Evolutionary conservation across 2,329 filamentous ascomycete species (phyloP).

Genomic region (Endocalyx cinctus): DNA sequence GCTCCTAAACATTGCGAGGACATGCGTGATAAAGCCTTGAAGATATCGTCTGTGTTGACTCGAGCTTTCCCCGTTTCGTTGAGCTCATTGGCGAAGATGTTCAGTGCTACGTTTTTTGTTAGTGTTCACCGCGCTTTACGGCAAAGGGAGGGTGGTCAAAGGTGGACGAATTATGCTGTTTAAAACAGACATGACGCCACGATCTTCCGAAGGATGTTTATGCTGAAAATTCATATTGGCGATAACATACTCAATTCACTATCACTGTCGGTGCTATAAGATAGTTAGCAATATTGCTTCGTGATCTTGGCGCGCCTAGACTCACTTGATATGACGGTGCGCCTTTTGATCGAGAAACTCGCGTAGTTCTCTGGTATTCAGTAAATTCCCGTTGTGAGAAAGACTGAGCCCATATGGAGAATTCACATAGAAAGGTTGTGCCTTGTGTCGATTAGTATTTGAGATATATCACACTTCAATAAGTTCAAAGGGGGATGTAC

Average conservation of each 20-base stretch:
- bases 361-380: slow-evolving; percentile 66
- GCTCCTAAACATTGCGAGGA: slow-evolving; percentile 71
- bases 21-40: slow-evolving; percentile 66
- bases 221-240: no score
- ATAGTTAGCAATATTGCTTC: no score
- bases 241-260: slow-evolving; percentile 21
- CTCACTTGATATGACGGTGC: slow-evolving; percentile 63
- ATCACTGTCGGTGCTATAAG: slow-evolving; percentile 12
- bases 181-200: no score
- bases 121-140: no score
- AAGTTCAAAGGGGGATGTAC: neutral
- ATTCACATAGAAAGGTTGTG: slow-evolving; percentile 79
- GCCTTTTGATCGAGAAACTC: slow-evolving; percentile 46
- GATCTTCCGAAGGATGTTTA: no score
- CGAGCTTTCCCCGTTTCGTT: slow-evolving; percentile 81
- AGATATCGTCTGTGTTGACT: slow-evolving; percentile 77
- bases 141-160: no score
- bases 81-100: slow-evolving; percentile 73
- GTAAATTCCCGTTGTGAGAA: slow-evolving; percentile 72
- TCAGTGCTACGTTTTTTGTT: no score
- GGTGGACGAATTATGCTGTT: no score
- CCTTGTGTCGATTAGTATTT: slow-evolving; percentile 48
- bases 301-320: slow-evolving; percentile 11
- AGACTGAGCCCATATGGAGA: slow-evolving; percentile 69
- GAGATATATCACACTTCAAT: neutral